Evolutionary conservation across 371 early-diverging fungal species (phyloP), one percentile per base, ranked within the genome.

Genomic region (Mucor sp.): DNA sequence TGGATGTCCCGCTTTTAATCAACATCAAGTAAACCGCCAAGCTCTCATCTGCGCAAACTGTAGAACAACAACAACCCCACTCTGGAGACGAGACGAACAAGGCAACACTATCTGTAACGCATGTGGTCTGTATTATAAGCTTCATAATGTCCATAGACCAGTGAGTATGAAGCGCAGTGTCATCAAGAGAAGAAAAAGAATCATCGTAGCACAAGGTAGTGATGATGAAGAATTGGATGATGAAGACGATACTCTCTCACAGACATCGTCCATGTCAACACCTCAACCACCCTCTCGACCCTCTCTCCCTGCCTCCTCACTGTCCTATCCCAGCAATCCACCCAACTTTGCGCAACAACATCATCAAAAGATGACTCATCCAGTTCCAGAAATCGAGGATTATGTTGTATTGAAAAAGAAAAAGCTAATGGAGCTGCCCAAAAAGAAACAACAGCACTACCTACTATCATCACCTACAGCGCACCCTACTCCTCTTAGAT

Each of bases 71-170:
- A 90, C 89, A 1, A 97, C 96, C 0, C 97, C 97, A 0, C 84
- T 95, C 17, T 98, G 99, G 95, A 81, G 99, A 28, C 80, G 95
- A 61, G 91, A 93, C 65, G 89, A 88, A 58, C 80, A 86, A 21
- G 93, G 93, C 33, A 89, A 92, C 55, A 86, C 87, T 25, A 86
- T 95, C 39, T 95, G 95, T 71, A 95, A 95, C 75, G 95, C 94
- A 0, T 95, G 95, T 74, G 95, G 96, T 30, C 83, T 96, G 14
- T 96, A 94, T 71, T 91, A 89, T 71, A 93, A 92, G 73, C 80
- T 94, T 19, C 96, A 97, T 76, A 86, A 88, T 70, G 82, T 88
- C 57, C 87, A 90, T 76, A 84, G 89, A 58, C 97, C 88, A 32
- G 86, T 91, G 3, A 90, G 89, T 48, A 92, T 95, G 92, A 93